Evolutionary conservation across 1,284 basidiomycete genomes (phyloP).

Genomic region (Bothia castanella): DNA sequence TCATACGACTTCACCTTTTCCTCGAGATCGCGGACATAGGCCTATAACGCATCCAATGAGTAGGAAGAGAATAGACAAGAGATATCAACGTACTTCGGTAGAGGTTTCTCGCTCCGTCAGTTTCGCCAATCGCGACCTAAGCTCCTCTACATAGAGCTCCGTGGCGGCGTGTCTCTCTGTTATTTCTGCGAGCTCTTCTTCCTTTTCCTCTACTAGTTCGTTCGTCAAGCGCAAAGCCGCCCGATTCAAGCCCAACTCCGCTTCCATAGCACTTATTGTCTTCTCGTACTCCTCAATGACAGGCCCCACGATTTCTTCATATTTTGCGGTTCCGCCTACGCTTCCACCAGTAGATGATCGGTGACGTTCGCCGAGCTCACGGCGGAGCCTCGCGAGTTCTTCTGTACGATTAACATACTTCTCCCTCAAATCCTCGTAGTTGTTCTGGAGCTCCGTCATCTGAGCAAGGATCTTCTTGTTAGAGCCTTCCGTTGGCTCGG

Average conservation of each 20-base stretch:
- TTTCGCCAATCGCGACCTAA: conserved; percentile 77
- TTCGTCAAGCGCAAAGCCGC: conserved; percentile 88
- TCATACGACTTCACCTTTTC: conserved; percentile 82
- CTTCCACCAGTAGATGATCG: conserved; percentile 59
- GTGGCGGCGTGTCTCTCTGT: conserved; percentile 70
- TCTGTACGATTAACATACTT: conserved; percentile 84
- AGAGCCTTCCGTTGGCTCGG: conserved; percentile 48
- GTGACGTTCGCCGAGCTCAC: conserved; percentile 72
- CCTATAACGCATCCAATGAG: conserved; percentile 41
- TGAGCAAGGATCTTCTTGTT: conserved; percentile 72
- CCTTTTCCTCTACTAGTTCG: conserved; percentile 88
- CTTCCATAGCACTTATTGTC: conserved; percentile 93
- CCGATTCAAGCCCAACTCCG: conserved; percentile 85
- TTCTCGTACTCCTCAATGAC: conserved; percentile 99
- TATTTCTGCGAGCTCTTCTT: conserved; percentile 67
- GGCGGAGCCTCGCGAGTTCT: conserved; percentile 74
- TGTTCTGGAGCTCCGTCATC: conserved; percentile 74
- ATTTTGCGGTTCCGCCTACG: conserved; percentile 71
- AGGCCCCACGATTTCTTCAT: conserved; percentile 95
- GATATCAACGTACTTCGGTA: conserved; percentile 63
- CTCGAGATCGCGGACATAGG: conserved; percentile 90
- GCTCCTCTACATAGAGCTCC: conserved; percentile 83
- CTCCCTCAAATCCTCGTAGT: conserved; percentile 79
- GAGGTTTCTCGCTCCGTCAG: conserved; percentile 85
- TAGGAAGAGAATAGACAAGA: conserved; percentile 2